These are phyloP conservation scores for Sicyos edulis DNA, from an alignment of 306 rosid genomes.

Conservation along the genomic window DNA sequence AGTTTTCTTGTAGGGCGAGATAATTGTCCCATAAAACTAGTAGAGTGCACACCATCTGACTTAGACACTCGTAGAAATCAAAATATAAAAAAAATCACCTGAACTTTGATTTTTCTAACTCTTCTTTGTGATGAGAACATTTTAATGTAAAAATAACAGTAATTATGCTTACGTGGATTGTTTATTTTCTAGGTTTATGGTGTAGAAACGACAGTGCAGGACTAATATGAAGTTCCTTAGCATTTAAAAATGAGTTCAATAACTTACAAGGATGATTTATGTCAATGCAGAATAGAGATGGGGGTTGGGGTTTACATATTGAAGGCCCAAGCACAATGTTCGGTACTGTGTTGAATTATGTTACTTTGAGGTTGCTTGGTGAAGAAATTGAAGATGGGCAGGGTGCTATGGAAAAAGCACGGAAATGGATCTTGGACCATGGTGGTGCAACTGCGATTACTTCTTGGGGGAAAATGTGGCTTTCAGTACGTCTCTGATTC, in stretches of 20 bases:
- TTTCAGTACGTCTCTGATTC: conserved; percentile 26
- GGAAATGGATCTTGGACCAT: conserved; percentile 34
- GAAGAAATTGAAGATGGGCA: conserved; percentile 32
- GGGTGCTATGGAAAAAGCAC: conserved; percentile 26
- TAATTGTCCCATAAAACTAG: not conserved
- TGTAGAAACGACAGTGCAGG: not conserved
- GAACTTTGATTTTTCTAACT: not conserved
- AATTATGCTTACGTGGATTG: not conserved
- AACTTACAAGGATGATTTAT: not conserved
- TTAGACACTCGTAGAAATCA: not conserved
- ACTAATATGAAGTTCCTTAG: not conserved
- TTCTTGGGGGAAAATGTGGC: conserved; percentile 44
- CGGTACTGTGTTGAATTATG: conserved; percentile 28
- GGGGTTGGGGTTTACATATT: conserved; percentile 41
- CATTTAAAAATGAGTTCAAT: not conserved
- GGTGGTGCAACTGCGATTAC: conserved; percentile 30
- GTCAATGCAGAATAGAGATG: conserved; percentile 32
- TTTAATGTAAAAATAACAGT: not conserved
- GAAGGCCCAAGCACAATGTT: conserved; percentile 40
- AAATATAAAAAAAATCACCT: not conserved
- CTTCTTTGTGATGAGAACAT: not conserved
- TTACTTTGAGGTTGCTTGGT: conserved; percentile 33
- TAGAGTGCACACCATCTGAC: not conserved
- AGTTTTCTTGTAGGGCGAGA: too few relatives aligned
- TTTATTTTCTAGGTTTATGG: not conserved